A percentile compares a stretch with the other conserved stretches of the same genome.
Evolutionary conservation across 352 stramenopile species (phyloP).

Genomic region (Phytophthora chlamydospora): DNA sequence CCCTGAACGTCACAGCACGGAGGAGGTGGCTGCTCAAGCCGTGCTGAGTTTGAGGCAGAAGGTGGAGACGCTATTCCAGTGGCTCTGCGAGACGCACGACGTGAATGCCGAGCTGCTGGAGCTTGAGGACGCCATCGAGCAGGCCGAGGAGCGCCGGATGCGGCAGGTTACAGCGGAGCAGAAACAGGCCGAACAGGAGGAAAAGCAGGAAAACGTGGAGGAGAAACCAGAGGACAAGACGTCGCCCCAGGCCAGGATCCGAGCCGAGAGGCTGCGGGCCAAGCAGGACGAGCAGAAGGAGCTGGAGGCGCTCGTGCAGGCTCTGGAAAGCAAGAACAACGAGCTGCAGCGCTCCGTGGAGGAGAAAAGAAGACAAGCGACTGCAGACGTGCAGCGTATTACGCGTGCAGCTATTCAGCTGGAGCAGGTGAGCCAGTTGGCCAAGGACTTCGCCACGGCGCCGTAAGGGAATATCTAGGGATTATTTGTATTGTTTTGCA

Average conservation of each 20-base stretch:
- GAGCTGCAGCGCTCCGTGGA: slow-evolving; percentile 48
- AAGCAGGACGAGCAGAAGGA: slow-evolving; percentile 61
- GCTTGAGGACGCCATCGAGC: slow-evolving; percentile 54
- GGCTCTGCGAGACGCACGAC: slow-evolving; percentile 54
- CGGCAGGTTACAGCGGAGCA: slow-evolving; percentile 37
- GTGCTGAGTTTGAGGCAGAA: slow-evolving; percentile 59
- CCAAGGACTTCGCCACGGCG: slow-evolving; percentile 46
- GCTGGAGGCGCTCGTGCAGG: slow-evolving; percentile 44
- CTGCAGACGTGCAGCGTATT: slow-evolving; percentile 51
- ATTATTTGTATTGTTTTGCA: slow-evolving; percentile 24
- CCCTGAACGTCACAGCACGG: slow-evolving; percentile 36
- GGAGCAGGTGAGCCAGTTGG: slow-evolving; percentile 41
- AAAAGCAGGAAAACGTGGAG: slow-evolving; percentile 15
- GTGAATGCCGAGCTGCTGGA: slow-evolving; percentile 54
- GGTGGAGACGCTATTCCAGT: slow-evolving; percentile 62
- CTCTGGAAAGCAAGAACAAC: slow-evolving; percentile 48
- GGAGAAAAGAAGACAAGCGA: slow-evolving; percentile 50
- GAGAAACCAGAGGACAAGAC: slow-evolving; percentile 8
- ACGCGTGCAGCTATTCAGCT: slow-evolving; percentile 41
- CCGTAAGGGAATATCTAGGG: slow-evolving; percentile 27
- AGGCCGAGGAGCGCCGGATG: slow-evolving; percentile 49
- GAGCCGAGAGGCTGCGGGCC: slow-evolving; percentile 48
- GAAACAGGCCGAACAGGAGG: slow-evolving; percentile 8
- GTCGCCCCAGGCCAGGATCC: slow-evolving; percentile 49
- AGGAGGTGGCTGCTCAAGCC: slow-evolving; percentile 57